Evolutionary conservation across 106 monocot species (phyloP), one percentile per base, ranked within the genome.

Genomic region (Allium cepa): DNA sequence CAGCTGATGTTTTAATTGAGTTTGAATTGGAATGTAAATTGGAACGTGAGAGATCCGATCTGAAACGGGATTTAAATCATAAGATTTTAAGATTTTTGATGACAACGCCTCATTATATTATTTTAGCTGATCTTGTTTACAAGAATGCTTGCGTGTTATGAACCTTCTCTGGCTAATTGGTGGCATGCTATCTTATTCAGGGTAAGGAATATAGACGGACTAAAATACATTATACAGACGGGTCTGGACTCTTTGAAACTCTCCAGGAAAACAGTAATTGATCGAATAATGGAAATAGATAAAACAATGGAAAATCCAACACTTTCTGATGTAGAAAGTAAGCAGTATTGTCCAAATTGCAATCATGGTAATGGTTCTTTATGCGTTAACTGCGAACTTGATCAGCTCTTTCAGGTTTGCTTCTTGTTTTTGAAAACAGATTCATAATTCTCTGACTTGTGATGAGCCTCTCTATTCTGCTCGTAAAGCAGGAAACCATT

Each of bases 301-400:
- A 73, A 79, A 81, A 89, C 82, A 70, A 87, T 97, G 83, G 97
- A 74, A 56, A 84, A 73, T 12, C 97, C 97, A 64, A 82, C 73
- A 26, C 72, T 82, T 68, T 84, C 76, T 71, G 97, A 90, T 62
- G 73, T 97, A 79, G 84, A 79, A 62, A 82, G 82, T 26, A 76
- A 84, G 63, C 79, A 86, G 73, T 84, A 79, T 66, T 97, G 97
- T 65, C 89, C 92, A 65, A 87, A 72, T 53, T 97, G 97, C 62
- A 77, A 77, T 58, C 74, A 78, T 73, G 92, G 97, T 48, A 69
- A 82, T 81, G 97, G 97, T 70, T 56, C 84, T 59, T 73, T 97
- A 26, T 97, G 97, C 73, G 62, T 84, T 28, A 89, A 84, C 28
- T 97, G 97, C 72, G 89, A 97, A 79, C 74, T 97, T 49, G 80